These are phyloP conservation scores for Poa pratensis DNA, from an alignment of 176 grass and related monocot species.

Conservation along the genomic window DNA sequence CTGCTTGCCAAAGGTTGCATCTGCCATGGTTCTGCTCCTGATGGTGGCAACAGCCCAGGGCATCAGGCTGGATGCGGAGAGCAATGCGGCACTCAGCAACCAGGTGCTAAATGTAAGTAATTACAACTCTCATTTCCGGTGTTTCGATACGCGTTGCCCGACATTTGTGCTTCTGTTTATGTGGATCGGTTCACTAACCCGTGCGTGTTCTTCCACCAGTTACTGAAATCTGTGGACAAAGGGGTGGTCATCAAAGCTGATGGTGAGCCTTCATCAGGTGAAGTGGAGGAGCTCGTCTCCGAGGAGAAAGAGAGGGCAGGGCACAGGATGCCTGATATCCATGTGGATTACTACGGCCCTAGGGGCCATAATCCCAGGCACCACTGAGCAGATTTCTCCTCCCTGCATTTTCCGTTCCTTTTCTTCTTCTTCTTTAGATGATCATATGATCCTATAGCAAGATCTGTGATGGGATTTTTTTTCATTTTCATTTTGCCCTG, in stretches of 20 bases:
- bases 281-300: constrained; percentile 35
- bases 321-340: constrained; percentile 56
- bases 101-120: constrained; percentile 48
- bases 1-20: neutral
- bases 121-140: neutral
- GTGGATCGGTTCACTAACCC: constrained; percentile 1
- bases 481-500: constrained; percentile 31
- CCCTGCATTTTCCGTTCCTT: neutral
- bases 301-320: constrained; percentile 40
- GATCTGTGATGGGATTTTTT: constrained; percentile 36
- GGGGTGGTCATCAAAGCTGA: constrained; percentile 18
- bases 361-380: constrained; percentile 67
- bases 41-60: constrained; percentile 39
- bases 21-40: constrained; percentile 40
- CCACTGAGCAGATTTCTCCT: constrained; percentile 41
- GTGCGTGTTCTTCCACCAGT: neutral
- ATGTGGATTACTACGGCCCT: constrained; percentile 80
- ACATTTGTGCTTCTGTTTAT: neutral
- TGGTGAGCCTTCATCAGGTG: neutral
- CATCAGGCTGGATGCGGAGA: constrained; percentile 63
- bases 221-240: constrained; percentile 36
- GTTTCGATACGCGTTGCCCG: neutral
- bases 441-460: constrained; percentile 18
- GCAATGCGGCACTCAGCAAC: constrained; percentile 44
- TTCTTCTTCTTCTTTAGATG: constrained; percentile 1